A percentile compares a stretch with the other conserved stretches of the same genome.
Conservation (phyloP, 2,329 filamentous ascomycete genomes). For the Phaeoacremonium minimum region DNA sequence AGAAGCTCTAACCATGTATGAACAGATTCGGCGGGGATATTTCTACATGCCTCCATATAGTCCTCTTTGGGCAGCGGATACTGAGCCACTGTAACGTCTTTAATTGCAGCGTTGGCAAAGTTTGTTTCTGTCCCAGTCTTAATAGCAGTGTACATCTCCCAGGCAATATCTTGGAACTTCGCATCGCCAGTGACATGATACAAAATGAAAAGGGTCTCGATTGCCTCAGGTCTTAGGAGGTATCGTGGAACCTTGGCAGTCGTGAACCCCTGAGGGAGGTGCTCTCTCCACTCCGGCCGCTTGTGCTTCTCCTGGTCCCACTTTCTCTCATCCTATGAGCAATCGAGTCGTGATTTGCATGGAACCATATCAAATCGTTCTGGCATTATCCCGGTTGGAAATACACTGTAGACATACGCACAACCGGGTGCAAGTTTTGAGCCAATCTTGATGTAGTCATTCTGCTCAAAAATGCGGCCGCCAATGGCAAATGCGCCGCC, state of each 20-base stretch:
- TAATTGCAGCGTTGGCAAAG: slow-evolving; percentile 42
- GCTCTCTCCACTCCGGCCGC: slow-evolving; percentile 15
- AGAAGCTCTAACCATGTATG: too few relatives aligned
- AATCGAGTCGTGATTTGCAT: slow-evolving; percentile 26
- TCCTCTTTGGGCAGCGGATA: slow-evolving; percentile 31
- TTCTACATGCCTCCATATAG: slow-evolving; percentile 30
- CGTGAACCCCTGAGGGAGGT: slow-evolving; percentile 55
- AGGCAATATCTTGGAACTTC: slow-evolving; percentile 44
- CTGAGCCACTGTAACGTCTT: slow-evolving; percentile 38
- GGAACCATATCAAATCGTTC: slow-evolving; percentile 47
- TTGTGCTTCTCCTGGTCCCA: slow-evolving; percentile 16
- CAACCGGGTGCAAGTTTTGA: slow-evolving; percentile 57
- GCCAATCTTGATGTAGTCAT: slow-evolving; percentile 50
- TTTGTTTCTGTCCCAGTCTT: slow-evolving; percentile 38
- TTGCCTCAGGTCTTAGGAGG: slow-evolving; percentile 32
- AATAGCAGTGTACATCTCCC: slow-evolving; percentile 47
- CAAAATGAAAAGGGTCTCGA: slow-evolving; percentile 41
- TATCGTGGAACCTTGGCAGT: slow-evolving; percentile 47
- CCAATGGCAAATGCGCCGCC: slow-evolving; percentile 68
- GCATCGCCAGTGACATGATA: slow-evolving; percentile 46
- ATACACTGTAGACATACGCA: slow-evolving; percentile 56
- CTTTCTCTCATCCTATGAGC: slow-evolving; percentile 36
- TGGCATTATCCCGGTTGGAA: slow-evolving; percentile 56
- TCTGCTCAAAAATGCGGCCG: slow-evolving; percentile 53
- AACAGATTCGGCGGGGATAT: too few relatives aligned